These are phyloP conservation scores for Alternaria solani DNA, from an alignment of 2,329 filamentous ascomycete species.

Conservation along the genomic window DNA sequence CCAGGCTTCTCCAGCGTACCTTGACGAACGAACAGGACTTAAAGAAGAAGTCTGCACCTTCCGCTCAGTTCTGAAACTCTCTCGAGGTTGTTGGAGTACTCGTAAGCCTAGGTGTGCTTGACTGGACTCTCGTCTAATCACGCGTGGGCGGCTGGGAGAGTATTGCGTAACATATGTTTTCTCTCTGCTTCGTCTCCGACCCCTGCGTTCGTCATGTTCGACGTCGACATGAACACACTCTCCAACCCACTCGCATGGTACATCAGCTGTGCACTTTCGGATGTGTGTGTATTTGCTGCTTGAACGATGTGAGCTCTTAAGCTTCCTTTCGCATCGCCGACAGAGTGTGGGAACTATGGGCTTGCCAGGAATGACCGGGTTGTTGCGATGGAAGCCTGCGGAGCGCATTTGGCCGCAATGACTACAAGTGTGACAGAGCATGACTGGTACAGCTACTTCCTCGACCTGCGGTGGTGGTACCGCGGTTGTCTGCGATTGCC, in stretches of 20 bases:
- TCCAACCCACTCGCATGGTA: slow-evolving; percentile 40
- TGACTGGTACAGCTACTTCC: slow-evolving; percentile 31
- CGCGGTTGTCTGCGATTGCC: slow-evolving; percentile 14
- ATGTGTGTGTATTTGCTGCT: slow-evolving; percentile 31
- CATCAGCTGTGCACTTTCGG: slow-evolving; percentile 30
- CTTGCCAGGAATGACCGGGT: slow-evolving; percentile 47
- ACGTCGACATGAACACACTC: slow-evolving; percentile 28
- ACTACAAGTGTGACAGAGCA: slow-evolving; percentile 47
- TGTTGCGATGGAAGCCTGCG: slow-evolving; percentile 43
- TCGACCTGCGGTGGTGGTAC: slow-evolving; percentile 21
- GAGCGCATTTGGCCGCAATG: slow-evolving; percentile 47
- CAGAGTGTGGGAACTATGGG: slow-evolving; percentile 36
- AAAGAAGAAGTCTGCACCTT: slow-evolving; percentile 29
- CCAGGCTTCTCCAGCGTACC: slow-evolving; percentile 27
- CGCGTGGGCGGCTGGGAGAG: slow-evolving; percentile 28
- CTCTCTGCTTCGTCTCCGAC: slow-evolving; percentile 34
- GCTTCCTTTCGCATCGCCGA: slow-evolving; percentile 43
- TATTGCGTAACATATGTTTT: slow-evolving; percentile 25
- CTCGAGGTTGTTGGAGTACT: slow-evolving; percentile 30
- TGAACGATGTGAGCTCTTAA: slow-evolving; percentile 19
- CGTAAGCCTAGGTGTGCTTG: slow-evolving; percentile 36
- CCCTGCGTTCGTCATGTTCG: slow-evolving; percentile 29
- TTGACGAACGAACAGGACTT: slow-evolving; percentile 30
- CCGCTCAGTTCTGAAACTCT: slow-evolving; percentile 12
- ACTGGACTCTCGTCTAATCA: slow-evolving; percentile 28